Evolutionary conservation across 352 stramenopile species (phyloP).

Genomic region (Phytophthora sansomeana): DNA sequence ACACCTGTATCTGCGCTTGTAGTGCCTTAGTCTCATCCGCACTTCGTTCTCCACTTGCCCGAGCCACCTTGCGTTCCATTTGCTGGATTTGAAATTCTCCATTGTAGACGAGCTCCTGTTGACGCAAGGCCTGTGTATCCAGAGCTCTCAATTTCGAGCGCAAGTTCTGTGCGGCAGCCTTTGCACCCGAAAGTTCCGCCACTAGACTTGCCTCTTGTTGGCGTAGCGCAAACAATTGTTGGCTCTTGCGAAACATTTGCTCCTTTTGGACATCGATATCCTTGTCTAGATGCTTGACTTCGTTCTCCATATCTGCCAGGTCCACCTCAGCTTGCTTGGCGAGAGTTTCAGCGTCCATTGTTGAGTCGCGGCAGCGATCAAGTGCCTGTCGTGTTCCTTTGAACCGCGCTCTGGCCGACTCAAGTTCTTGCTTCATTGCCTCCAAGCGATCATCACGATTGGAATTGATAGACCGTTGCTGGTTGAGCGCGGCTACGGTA

Average conservation of each 20-base stretch:
- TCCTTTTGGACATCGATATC: conserved; percentile 91
- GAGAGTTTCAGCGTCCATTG: conserved; percentile 83
- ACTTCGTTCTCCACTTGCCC: conserved; percentile 92
- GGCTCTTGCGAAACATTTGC: conserved; percentile 92
- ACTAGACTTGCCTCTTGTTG: conserved; percentile 91
- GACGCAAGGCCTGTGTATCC: conserved; percentile 87
- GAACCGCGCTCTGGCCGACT: conserved; percentile 70
- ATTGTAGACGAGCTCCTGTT: conserved; percentile 97
- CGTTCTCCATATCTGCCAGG: conserved; percentile 67
- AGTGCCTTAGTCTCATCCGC: conserved; percentile 95
- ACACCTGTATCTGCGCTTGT: conserved; percentile 89
- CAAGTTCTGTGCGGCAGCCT: conserved; percentile 90
- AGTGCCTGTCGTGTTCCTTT: conserved; percentile 85
- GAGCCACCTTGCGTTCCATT: conserved; percentile 95
- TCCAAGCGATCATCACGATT: conserved; percentile 82
- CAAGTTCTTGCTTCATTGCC: conserved; percentile 81
- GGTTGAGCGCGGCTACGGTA: conserved; percentile 84
- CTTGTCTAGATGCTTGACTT: conserved; percentile 76
- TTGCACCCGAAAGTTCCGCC: conserved; percentile 92
- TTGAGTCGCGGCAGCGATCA: conserved; percentile 75
- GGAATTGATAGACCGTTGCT: conserved; percentile 80
- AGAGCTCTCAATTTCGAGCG: conserved; percentile 92
- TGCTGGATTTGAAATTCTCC: conserved; percentile 98
- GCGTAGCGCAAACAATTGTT: conserved; percentile 88
- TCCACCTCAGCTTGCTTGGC: conserved; percentile 88